phyloP scores from a whole-genome alignment of 2,329 filamentous ascomycete species.

The Dactylellina parvicollis region DNA sequence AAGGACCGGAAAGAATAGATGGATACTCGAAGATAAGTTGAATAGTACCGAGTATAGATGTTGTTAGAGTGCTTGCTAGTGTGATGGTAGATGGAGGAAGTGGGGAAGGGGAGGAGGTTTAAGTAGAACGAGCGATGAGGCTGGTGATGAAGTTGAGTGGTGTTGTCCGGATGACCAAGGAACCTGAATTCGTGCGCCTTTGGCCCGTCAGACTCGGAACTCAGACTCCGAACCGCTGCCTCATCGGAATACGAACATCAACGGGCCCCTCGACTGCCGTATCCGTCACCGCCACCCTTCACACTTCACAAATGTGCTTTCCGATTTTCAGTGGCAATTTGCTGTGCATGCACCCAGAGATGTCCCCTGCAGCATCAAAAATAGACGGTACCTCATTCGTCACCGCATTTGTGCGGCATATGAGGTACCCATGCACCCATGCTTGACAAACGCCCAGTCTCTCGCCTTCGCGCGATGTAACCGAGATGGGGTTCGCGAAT shows the following conservation, averaged over 20 bases:
- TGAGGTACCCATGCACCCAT: neutral
- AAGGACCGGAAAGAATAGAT: neutral
- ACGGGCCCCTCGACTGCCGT: too few relatives aligned
- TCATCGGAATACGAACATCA: too few relatives aligned
- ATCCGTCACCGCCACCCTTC: too few relatives aligned
- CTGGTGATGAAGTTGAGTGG: neutral
- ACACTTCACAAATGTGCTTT: too few relatives aligned
- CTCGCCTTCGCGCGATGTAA: conserved; percentile 9
- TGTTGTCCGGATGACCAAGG: neutral
- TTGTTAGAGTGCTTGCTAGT: neutral
- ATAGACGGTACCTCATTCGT: neutral
- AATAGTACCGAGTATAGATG: neutral
- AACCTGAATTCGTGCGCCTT: neutral
- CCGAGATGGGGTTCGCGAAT: neutral
- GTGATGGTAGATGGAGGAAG: neutral
- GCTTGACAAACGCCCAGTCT: neutral
- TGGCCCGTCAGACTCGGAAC: too few relatives aligned
- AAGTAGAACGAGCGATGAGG: conserved; percentile 6
- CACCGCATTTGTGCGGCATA: neutral
- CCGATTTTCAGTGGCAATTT: too few relatives aligned
- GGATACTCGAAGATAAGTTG: neutral
- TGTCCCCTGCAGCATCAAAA: too few relatives aligned
- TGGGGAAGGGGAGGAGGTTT: neutral
- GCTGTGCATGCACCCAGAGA: too few relatives aligned
- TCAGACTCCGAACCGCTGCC: neutral